phyloP scores from a whole-genome alignment of 2,329 filamentous ascomycete species.

The Myriangium duriaei region DNA sequence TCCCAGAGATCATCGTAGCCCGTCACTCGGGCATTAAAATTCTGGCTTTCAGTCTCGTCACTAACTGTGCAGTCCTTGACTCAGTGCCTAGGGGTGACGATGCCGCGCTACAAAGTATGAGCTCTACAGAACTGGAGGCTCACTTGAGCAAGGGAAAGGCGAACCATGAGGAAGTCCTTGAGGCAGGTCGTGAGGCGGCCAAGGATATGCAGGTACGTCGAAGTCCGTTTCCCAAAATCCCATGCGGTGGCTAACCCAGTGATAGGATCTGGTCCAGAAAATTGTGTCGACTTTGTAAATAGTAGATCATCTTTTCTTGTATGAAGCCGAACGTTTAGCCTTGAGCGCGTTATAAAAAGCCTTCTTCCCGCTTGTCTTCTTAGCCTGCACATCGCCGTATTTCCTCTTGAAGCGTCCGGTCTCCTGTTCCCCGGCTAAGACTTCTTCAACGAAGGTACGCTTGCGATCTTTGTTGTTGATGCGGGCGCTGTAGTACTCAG shows the following conservation, averaged over 20 bases:
- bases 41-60: conserved; percentile 53
- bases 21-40: conserved; percentile 52
- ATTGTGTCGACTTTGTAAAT: conserved; percentile 12
- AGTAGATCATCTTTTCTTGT: conserved; percentile 20
- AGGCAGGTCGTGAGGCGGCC: conserved; percentile 47
- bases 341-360: conserved; percentile 74
- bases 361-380: conserved; percentile 81
- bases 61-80: conserved; percentile 50
- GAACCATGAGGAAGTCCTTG: conserved; percentile 53
- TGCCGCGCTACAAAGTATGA: conserved; percentile 38
- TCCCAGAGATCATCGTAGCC: conserved; percentile 55
- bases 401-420: conserved; percentile 71
- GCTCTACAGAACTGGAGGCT: conserved; percentile 38
- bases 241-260: neutral
- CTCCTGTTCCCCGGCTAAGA: conserved; percentile 54
- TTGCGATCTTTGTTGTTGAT: conserved; percentile 81
- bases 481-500: conserved; percentile 72
- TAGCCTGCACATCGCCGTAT: conserved; percentile 70
- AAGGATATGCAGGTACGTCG: conserved; percentile 43
- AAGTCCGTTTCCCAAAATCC: neutral
- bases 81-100: conserved; percentile 48
- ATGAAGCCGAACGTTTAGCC: conserved; percentile 36
- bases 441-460: conserved; percentile 73
- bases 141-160: conserved; percentile 48
- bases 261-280: conserved; percentile 12